These are phyloP conservation scores for Cercospora zeina DNA, from an alignment of 2,329 filamentous ascomycete species.

Conservation along the genomic window DNA sequence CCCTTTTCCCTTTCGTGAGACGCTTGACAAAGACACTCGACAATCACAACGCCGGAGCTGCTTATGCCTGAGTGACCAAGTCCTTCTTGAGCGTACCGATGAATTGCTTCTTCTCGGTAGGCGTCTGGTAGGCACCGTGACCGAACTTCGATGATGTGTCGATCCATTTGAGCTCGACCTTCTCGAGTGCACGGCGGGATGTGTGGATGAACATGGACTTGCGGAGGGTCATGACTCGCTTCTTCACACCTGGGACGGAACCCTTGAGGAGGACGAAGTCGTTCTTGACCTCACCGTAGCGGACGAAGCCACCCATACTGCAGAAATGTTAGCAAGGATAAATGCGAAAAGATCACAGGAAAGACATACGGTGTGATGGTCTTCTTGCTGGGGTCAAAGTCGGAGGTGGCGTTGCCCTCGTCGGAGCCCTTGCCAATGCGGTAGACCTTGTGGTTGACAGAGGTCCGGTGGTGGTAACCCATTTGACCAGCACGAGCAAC, in stretches of 20 bases:
- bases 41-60: slow-evolving; percentile 9
- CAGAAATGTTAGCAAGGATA: slow-evolving; percentile 40
- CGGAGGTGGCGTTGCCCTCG: slow-evolving; percentile 89
- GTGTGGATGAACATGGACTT: slow-evolving; percentile 99
- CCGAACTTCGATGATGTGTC: slow-evolving; percentile 99
- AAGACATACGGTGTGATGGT: slow-evolving; percentile 93
- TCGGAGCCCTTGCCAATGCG: slow-evolving; percentile 90
- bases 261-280: slow-evolving; percentile 99
- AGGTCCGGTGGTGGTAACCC: slow-evolving; percentile 99
- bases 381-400: slow-evolving; percentile 98
- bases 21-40: slow-evolving; percentile 13
- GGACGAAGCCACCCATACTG: slow-evolving; percentile 98
- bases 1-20: slow-evolving; percentile 15
- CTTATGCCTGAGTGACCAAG: slow-evolving; percentile 50
- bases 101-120: slow-evolving; percentile 96
- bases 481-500: slow-evolving; percentile 99
- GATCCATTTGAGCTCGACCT: slow-evolving; percentile 99
- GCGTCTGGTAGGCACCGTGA: slow-evolving; percentile 99
- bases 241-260: slow-evolving; percentile 96
- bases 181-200: slow-evolving; percentile 92
- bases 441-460: slow-evolving; percentile 99
- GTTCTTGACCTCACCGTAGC: slow-evolving; percentile 99
- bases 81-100: slow-evolving; percentile 99
- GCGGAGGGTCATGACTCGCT: slow-evolving; percentile 97
- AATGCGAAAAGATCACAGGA: neutral